phyloP scores from a whole-genome alignment of 106 monocot species.

The Xerophyta viscosa region DNA sequence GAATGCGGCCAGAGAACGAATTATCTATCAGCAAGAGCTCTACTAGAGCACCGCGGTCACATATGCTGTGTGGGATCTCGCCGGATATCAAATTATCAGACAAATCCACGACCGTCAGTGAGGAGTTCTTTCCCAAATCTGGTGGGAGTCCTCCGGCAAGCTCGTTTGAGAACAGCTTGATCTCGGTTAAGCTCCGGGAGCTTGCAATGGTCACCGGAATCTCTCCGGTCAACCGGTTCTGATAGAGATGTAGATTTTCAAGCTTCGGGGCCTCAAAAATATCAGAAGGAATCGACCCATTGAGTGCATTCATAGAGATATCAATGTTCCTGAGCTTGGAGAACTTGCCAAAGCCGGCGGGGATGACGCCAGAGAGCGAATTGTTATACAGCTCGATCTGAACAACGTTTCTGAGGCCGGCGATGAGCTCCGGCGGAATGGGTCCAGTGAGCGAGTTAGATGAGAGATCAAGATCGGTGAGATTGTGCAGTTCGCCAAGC shows the following conservation, averaged over 20 bases:
- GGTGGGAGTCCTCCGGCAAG: slow-evolving; percentile 50
- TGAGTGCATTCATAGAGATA: slow-evolving; percentile 47
- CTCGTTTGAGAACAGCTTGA: slow-evolving; percentile 50
- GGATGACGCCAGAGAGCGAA: slow-evolving; percentile 48
- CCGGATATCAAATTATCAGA: slow-evolving; percentile 61
- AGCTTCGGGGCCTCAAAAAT: slow-evolving; percentile 42
- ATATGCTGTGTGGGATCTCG: slow-evolving; percentile 8
- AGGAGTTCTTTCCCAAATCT: slow-evolving; percentile 41
- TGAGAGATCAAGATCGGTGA: neutral
- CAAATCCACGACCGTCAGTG: slow-evolving; percentile 38
- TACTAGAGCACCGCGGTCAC: slow-evolving; percentile 1
- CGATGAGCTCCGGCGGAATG: slow-evolving; percentile 30
- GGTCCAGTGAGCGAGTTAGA: slow-evolving; percentile 45
- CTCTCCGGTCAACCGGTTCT: slow-evolving; percentile 35
- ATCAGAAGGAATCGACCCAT: slow-evolving; percentile 47
- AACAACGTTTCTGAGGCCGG: slow-evolving; percentile 26
- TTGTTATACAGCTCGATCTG: slow-evolving; percentile 84
- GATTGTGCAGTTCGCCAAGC: neutral
- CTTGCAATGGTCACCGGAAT: slow-evolving; percentile 24
- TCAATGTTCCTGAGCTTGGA: slow-evolving; percentile 34
- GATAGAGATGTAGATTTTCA: slow-evolving; percentile 54
- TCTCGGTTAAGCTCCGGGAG: slow-evolving; percentile 28
- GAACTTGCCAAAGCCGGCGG: slow-evolving; percentile 46
- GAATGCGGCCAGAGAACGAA: slow-evolving; percentile 1
- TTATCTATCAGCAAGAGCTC: slow-evolving; percentile 10